Conservation (phyloP, 1,139 yeast species). For the Saccharomycopsis hybrid region DNA sequence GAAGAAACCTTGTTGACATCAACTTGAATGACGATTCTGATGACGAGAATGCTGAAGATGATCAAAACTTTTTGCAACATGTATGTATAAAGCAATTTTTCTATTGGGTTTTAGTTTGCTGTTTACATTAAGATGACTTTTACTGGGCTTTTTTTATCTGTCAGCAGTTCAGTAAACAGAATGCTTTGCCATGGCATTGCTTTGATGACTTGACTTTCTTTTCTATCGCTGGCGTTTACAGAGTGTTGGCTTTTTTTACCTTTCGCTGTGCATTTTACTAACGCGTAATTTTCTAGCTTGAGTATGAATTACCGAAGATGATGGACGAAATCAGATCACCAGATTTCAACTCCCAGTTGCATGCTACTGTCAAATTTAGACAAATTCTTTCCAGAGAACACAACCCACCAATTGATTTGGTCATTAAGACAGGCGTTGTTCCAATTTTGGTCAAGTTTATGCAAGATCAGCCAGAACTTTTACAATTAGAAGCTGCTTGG, state of each 20-base stretch:
- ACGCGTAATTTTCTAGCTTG: constrained; percentile 31
- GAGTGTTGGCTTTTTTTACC: neutral
- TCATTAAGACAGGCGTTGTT: constrained; percentile 88
- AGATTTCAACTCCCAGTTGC: constrained; percentile 75
- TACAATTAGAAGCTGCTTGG: constrained; percentile 99
- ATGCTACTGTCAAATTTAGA: constrained; percentile 88
- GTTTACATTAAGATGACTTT: too few species aligned
- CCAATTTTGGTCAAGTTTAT: constrained; percentile 85
- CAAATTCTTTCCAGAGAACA: constrained; percentile 90
- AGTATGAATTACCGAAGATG: constrained; percentile 79
- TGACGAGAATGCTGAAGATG: constrained; percentile 34
- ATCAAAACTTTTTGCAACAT: constrained; percentile 30
- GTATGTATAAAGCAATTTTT: neutral
- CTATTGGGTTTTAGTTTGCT: too few species aligned
- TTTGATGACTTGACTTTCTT: neutral
- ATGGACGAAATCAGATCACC: constrained; percentile 71
- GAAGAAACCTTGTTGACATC: constrained; percentile 64
- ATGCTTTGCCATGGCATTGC: too few species aligned
- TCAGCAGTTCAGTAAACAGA: too few species aligned
- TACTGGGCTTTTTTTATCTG: too few species aligned
- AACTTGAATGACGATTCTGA: constrained; percentile 42
- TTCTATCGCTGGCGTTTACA: neutral
- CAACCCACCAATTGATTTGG: constrained; percentile 95
- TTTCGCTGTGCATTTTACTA: neutral
- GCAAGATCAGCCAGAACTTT: constrained; percentile 70